Evolutionary conservation across 179 eudicot species (phyloP).

Genomic region (Spinacia oleracea): DNA sequence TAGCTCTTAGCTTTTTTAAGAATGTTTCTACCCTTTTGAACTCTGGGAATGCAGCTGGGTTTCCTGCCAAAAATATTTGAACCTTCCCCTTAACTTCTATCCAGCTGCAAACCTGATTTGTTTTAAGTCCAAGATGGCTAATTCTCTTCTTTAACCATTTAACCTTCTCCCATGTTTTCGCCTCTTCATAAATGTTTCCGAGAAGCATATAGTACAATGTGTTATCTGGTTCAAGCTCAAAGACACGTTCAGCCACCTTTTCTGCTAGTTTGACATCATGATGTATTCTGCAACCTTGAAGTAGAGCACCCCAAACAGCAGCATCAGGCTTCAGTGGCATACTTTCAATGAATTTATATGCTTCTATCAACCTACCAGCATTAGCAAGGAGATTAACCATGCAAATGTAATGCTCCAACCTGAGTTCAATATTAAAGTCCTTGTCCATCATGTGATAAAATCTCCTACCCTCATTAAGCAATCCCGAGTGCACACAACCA

Average conservation of each 20-base stretch:
- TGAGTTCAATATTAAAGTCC: conserved; percentile 48
- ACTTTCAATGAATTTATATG: conserved; percentile 46
- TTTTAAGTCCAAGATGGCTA: conserved; percentile 43
- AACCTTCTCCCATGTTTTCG: conserved; percentile 64
- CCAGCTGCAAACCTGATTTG: conserved; percentile 74
- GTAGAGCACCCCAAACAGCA: conserved; percentile 74
- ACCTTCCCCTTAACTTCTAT: conserved; percentile 62
- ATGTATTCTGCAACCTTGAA: conserved; percentile 74
- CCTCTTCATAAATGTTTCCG: conserved; percentile 60
- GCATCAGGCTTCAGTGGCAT: conserved; percentile 61
- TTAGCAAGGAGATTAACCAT: conserved; percentile 76
- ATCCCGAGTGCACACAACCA: conserved; percentile 76
- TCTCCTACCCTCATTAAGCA: conserved; percentile 59
- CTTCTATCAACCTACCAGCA: conserved; percentile 68
- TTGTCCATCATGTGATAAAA: conserved; percentile 49
- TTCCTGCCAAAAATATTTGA: conserved; percentile 64
- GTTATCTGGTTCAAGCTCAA: conserved; percentile 62
- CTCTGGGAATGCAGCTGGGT: conserved; percentile 54
- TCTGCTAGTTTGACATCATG: conserved; percentile 62
- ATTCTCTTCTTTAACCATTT: conserved; percentile 50
- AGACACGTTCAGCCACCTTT: conserved; percentile 54
- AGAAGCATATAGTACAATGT: conserved; percentile 55
- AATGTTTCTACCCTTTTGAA: conserved; percentile 44
- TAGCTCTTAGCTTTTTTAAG: conserved; percentile 37
- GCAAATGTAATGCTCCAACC: conserved; percentile 70